These are phyloP conservation scores for Leccinum variicolor DNA, from an alignment of 768 basidiomycete species.

Conservation along the genomic window DNA sequence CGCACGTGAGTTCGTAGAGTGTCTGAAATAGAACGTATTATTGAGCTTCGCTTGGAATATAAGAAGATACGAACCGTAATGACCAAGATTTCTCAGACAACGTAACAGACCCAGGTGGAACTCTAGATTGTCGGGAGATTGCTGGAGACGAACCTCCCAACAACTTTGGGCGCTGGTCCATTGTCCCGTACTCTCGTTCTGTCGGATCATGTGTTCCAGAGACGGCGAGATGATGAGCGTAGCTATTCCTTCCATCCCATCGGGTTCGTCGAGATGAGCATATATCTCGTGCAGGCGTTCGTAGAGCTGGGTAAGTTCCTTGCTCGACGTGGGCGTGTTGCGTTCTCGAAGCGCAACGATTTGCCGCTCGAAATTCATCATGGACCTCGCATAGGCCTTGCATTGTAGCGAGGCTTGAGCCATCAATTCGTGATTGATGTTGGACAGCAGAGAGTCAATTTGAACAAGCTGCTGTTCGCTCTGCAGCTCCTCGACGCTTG, in stretches of 20 bases:
- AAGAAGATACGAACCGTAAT: constrained; percentile 73
- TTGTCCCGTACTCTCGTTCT: constrained; percentile 93
- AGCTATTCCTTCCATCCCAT: constrained; percentile 98
- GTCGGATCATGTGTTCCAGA: constrained; percentile 92
- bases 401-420: constrained; percentile 93
- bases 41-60: background rate
- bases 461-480: constrained; percentile 59
- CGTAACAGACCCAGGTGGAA: constrained; percentile 87
- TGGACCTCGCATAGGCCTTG: constrained; percentile 88
- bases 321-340: constrained; percentile 43
- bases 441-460: constrained; percentile 79
- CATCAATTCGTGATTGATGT: constrained; percentile 84
- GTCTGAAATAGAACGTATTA: constrained; percentile 45
- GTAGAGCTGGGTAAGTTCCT: constrained; percentile 50
- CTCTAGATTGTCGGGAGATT: constrained; percentile 83
- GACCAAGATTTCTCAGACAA: constrained; percentile 91
- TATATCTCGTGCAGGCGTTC: constrained; percentile 96
- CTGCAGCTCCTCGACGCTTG: constrained; percentile 32
- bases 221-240: constrained; percentile 84
- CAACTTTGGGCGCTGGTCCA: constrained; percentile 99
- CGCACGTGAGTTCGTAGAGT: constrained; percentile 92
- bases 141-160: constrained; percentile 94
- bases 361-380: constrained; percentile 93
- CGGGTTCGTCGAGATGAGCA: constrained; percentile 93
- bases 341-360: constrained; percentile 50